phyloP scores from a whole-genome alignment of 1,139 yeast species.

The Nakaseomyces delphensis region DNA sequence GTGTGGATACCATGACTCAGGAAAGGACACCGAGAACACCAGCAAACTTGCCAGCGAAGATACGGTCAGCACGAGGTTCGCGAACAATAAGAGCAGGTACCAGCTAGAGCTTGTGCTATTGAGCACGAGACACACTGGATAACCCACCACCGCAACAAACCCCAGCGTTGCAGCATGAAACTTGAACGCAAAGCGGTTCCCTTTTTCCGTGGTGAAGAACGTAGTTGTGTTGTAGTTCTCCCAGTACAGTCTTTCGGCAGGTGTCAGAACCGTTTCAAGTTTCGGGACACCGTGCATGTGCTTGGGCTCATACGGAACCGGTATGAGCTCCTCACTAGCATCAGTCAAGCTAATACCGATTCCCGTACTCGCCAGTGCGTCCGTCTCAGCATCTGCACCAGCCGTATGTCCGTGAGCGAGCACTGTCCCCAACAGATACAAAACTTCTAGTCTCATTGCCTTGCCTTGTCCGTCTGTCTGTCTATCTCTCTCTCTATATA shows the following conservation, averaged over 20 bases:
- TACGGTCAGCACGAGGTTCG: constrained; percentile 41
- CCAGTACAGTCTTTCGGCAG: constrained; percentile 75
- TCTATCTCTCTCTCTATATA: too few relatives aligned
- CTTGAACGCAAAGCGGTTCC: constrained; percentile 45
- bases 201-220: constrained; percentile 48
- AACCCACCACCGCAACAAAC: constrained; percentile 45
- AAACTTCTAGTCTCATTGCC: too few relatives aligned
- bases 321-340: constrained; percentile 13
- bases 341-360: background rate
- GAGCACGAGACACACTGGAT: constrained; percentile 63
- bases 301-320: constrained; percentile 41
- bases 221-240: constrained; percentile 72
- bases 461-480: too few relatives aligned
- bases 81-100: constrained; percentile 49
- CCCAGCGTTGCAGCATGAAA: constrained; percentile 46
- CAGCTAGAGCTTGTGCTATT: constrained; percentile 50
- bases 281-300: constrained; percentile 73
- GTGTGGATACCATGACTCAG: constrained; percentile 57
- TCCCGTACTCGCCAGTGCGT: too few relatives aligned
- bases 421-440: too few relatives aligned
- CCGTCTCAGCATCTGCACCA: too few relatives aligned
- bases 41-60: constrained; percentile 51
- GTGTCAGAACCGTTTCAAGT: constrained; percentile 47
- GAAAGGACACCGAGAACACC: constrained; percentile 52
- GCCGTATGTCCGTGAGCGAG: too few relatives aligned